Base-by-base conservation (phyloP, 805 yeast species). In the Henningerozyma blattae region DNA sequence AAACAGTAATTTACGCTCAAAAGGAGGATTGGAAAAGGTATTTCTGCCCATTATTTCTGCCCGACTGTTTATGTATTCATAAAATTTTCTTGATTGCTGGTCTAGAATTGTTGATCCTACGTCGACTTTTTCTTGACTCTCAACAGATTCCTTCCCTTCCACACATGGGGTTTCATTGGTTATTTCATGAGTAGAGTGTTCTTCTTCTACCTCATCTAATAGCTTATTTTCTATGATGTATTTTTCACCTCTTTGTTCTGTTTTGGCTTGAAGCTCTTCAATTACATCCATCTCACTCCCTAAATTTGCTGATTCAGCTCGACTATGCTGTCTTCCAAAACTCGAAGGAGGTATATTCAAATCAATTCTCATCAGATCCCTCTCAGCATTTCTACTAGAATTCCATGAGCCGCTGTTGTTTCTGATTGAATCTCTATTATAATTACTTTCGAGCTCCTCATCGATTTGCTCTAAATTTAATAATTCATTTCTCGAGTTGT, bases 301-400 rank as follows among this genome's bases (percentile, higher is more conserved):
- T 8, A 38, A 39, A 17, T 32, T 40, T n/a, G 48, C 44, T 2
- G 39, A 30, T 17, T 36, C 44, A n/a, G 33, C 24, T 22, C 54
- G 42, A 6, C 48, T 50, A 3, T 31, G 22, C 24, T 33, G 32
- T 25, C 53, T 38, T 3, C 56, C 59, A 30, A 50, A 45, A 32
- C 58, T 52, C 10, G 60, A 55, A 6, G 60, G 53, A 1, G 58
- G 57, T 22, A 54, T 33, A 9, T 50, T 48, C 14, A 55, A 38
- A 32, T 52, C 46, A 22, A 50, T 35, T 6, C 42, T 34, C 34
- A 50, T 27, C 18, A 38, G 39, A 20, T 41, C 44, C 15, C 34
- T 35, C 16, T 38, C 33, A 17, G 31, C 28, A 20, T 31, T 32
- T 12, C 12, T 6, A 24, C n/a, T 24, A 20, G 8, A 12, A 20